Conservation (phyloP, 257 asterid genomes). For the Perilla frutescens region DNA sequence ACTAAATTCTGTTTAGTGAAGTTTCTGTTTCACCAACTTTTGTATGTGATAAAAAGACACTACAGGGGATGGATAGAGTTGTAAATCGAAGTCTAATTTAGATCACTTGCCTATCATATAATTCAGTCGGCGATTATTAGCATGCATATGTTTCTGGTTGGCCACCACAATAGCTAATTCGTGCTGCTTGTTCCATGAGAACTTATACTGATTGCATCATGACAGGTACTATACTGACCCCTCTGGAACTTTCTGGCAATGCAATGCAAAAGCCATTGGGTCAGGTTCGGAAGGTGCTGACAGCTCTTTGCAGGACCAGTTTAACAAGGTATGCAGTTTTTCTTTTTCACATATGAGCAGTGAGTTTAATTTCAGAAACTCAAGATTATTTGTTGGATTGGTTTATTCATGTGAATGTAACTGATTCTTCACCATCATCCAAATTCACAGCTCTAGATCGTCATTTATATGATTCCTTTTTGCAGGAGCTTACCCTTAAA, state of each 20-base stretch:
- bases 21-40: not conserved
- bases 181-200: not conserved
- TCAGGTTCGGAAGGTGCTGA: conserved; percentile 98
- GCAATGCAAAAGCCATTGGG: conserved; percentile 90
- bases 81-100: conserved; percentile 2
- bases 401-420: not conserved
- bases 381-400: not conserved
- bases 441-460: not conserved
- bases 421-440: not conserved
- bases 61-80: not conserved
- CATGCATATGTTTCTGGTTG: not conserved
- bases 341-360: not conserved
- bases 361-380: not conserved
- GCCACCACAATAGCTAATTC: conserved; percentile 1
- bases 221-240: conserved; percentile 81
- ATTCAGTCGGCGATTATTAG: not conserved
- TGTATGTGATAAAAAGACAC: conserved; percentile 1
- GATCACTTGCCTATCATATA: not conserved
- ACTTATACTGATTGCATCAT: conserved; percentile 28
- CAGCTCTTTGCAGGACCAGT: conserved; percentile 93
- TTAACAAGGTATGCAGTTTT: conserved; percentile 55
- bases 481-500: conserved; percentile 72
- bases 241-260: conserved; percentile 93
- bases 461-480: conserved; percentile 15
- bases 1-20: not conserved